Base-by-base conservation (phyloP, 2,329 filamentous ascomycete species). In the Aspergillus pseudoviridinutans region DNA sequence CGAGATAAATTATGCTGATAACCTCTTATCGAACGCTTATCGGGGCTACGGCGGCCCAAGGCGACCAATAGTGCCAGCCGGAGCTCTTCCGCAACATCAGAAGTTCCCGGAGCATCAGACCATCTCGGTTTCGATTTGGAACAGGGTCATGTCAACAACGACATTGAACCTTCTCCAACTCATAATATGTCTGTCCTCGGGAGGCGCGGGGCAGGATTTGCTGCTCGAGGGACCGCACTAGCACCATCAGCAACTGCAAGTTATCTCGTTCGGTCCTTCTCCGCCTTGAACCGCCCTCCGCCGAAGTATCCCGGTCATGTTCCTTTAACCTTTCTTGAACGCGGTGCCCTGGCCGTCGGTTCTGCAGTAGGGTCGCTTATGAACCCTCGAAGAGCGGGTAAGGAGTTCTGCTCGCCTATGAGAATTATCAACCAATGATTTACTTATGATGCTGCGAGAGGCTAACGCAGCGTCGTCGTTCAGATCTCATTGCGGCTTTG, bases 241-340 rank as follows among this genome's bases (percentile, higher is more conserved):
- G 38, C 57, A 20, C 50, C 51, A 9, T 29, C 61, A 53, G 44
- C 57, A 22, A 53, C 52, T 41, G 44, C 56, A 17, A 54, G n/a
- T 24, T 52, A 53, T 49, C 35, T 55, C 50, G 49, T 67, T 44
- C 79, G 84, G 61, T 71, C 74, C 35, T 96, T 97, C 80, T 96
- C 92, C 47, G 85, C 91, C 61, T 84, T 96, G 66, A 89, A 89
- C 74, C 89, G 94, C 6, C 93, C 93, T 52, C 83, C 84, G 27
- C 90, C 92, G 57, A 94, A 90, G 68, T 97, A 97, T 78, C 87
- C 90, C 1, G 91, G 92, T 75, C 94, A 99, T 84, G 86, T 97
- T 32, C 94, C 93, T 38, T 84, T 99, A 55, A 96, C 89, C 7
- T 76, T 78, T 46, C 68, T 91, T 56, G 94, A 97, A 77, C 87